Evolutionary conservation across 148 eudicot species (phyloP).

Genomic region (Cornus suecica): DNA sequence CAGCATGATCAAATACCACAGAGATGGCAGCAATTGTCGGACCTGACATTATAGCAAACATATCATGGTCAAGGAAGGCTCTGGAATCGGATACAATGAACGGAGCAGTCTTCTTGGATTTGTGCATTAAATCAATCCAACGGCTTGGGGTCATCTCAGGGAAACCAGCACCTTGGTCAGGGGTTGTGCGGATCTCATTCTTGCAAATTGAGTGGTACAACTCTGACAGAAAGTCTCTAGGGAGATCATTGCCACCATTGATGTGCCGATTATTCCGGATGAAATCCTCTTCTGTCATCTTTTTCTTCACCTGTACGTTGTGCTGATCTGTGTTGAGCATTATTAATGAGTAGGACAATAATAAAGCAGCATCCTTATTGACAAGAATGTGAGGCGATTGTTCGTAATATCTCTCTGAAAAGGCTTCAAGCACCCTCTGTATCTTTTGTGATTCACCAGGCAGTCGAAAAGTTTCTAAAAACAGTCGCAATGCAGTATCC

Average conservation of each 20-base stretch:
- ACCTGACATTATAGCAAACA: constrained; percentile 89
- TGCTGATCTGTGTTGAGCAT: constrained; percentile 95
- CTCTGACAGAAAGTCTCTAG: constrained; percentile 75
- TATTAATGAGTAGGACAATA: constrained; percentile 81
- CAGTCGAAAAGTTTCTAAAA: constrained; percentile 64
- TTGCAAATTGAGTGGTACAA: constrained; percentile 75
- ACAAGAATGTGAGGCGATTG: constrained; percentile 76
- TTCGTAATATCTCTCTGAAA: constrained; percentile 84
- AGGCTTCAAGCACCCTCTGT: constrained; percentile 93
- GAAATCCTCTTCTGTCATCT: constrained; percentile 94
- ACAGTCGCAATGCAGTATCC: constrained; percentile 59
- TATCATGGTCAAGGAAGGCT: constrained; percentile 78
- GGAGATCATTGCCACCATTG: constrained; percentile 92
- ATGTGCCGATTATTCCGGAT: constrained; percentile 82
- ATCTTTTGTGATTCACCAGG: constrained; percentile 95
- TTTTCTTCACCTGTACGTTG: constrained; percentile 90
- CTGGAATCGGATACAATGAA: constrained; percentile 66
- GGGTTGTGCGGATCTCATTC: constrained; percentile 82
- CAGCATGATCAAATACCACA: constrained; percentile 90
- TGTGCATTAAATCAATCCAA: constrained; percentile 86
- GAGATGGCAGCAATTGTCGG: constrained; percentile 95
- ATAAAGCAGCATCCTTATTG: constrained; percentile 89
- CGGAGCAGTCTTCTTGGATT: constrained; percentile 62
- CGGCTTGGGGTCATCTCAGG: constrained; percentile 65
- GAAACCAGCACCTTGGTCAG: constrained; percentile 66